Evolutionary conservation across 2,329 filamentous ascomycete genomes (phyloP).

Genomic region (Parastagonospora nodorum): DNA sequence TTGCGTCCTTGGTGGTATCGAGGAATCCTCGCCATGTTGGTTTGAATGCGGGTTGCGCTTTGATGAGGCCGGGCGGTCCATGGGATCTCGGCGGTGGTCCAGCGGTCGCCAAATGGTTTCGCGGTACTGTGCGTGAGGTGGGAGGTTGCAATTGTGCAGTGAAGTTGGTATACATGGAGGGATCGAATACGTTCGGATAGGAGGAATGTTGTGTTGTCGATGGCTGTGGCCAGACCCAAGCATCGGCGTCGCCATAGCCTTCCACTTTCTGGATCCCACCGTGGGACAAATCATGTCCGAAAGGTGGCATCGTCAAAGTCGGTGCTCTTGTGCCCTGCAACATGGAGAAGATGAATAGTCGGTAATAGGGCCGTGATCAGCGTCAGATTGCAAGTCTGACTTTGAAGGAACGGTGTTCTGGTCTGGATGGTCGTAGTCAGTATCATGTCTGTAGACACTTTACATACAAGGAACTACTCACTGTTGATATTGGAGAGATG

Average conservation of each 20-base stretch:
- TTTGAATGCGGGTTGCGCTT: conserved; percentile 53
- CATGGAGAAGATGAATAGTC: conserved; percentile 31
- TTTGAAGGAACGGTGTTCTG: no score
- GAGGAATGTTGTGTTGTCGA: conserved; percentile 27
- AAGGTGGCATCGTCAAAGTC: conserved; percentile 43
- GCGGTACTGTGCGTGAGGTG: conserved; percentile 21
- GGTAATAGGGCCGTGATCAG: neutral
- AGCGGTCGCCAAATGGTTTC: conserved; percentile 36
- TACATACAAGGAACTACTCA: no score
- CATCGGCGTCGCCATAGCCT: conserved; percentile 36
- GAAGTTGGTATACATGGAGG: conserved; percentile 36
- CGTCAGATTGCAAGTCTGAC: neutral
- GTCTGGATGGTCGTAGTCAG: neutral
- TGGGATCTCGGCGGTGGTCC: conserved; percentile 39
- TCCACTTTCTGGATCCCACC: conserved; percentile 41
- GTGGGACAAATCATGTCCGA: conserved; percentile 41
- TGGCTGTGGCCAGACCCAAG: conserved; percentile 39
- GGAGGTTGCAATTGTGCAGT: conserved; percentile 24
- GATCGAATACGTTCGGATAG: conserved; percentile 37
- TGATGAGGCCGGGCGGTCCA: conserved; percentile 35
- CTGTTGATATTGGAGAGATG: no score
- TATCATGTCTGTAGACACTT: neutral
- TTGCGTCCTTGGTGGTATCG: conserved; percentile 72
- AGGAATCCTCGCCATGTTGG: conserved; percentile 73
- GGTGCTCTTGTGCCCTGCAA: conserved; percentile 44